Base-by-base conservation (phyloP, 1,139 yeast species). In the Blastobotrys indianensis region DNA sequence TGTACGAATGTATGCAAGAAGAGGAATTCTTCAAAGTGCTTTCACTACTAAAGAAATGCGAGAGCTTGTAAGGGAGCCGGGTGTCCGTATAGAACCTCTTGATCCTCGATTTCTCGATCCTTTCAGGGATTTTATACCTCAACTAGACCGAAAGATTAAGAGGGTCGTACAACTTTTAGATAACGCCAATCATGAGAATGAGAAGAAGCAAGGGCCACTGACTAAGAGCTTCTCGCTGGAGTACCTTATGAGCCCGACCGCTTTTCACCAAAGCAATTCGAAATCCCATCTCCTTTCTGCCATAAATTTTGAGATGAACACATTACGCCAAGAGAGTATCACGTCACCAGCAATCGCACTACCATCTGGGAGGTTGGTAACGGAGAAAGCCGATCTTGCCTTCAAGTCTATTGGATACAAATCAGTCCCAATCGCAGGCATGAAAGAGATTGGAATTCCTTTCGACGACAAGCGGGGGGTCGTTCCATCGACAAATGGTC, bases 1-100 rank as follows among this genome's bases (percentile, higher is more conserved):
- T 11, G 87, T 92, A 6, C 75, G 76, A 46, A 77, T 94, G 20
- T 82, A 86, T 33, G 98, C 90, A 1, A 75, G 99, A 55, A 74
- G 97, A 59, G 97, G 97, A 1, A 68, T 88, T 25, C 51, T 67
- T 20, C 70, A 85, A 56, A 82, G 94, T 37, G 94, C 96, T 13
- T 92, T 90, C 63, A 84, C 97, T 2, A 90, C 87, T 56, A 92
- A 88, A 61, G 99, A 92, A 64, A 73, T 92, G 15, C 74, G 97
- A 55, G 98, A 92, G 60, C 69, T 92, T 38, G 69, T 90, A 56
- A 83, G 80, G 49, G 69, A 88, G 49, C 68, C 75, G 2, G 72
- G 71, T 33, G 80, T 79, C 1, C 73, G 78, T 35, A 85, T 88
- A 59, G 59, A 63, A 1, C 84, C 87, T 1, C 64, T 82, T 20